Evolutionary conservation across 148 eudicot species (phyloP).

Genomic region (Bassia scoparia): DNA sequence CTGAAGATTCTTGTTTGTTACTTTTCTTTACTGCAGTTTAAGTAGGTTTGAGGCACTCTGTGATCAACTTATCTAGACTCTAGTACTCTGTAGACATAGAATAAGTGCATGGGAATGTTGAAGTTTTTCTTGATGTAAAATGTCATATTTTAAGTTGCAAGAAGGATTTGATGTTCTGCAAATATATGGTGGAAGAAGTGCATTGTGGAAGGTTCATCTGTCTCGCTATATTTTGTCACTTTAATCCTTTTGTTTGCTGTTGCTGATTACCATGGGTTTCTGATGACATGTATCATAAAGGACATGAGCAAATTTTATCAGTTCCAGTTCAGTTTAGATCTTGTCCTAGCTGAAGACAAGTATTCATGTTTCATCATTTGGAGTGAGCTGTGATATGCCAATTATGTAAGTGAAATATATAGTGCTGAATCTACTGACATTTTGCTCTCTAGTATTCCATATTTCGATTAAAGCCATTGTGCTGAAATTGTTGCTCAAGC

Average conservation of each 20-base stretch:
- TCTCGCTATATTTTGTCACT: conserved; percentile 1
- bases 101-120: neutral
- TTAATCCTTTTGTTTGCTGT: neutral
- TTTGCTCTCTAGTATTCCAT: neutral
- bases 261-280: neutral
- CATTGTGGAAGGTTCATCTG: neutral
- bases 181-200: neutral
- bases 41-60: conserved; percentile 66
- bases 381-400: neutral
- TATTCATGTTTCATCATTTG: neutral
- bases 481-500: neutral
- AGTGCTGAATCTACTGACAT: neutral
- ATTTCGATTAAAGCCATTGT: neutral
- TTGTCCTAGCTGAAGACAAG: neutral
- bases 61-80: conserved; percentile 19
- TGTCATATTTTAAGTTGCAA: neutral
- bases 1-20: neutral
- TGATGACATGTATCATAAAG: neutral
- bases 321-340: neutral
- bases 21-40: conserved; percentile 51
- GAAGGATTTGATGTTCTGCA: neutral
- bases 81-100: neutral
- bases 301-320: neutral
- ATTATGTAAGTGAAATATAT: neutral
- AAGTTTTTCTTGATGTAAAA: neutral